Evolutionary conservation across 805 yeast genomes (phyloP).

Genomic region (Saturnispora sanitii): DNA sequence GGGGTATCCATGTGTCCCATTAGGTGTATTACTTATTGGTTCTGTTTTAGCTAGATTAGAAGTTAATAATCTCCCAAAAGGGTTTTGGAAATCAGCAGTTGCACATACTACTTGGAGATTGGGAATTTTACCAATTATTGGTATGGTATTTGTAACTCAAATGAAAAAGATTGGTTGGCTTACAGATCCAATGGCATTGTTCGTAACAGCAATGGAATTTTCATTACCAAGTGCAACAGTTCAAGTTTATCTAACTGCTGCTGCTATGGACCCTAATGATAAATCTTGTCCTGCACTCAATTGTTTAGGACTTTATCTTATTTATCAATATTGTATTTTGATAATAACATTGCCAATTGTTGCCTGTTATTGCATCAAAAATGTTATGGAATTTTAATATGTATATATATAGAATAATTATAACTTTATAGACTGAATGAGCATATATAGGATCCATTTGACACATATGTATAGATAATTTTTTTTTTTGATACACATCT

Average conservation of each 20-base stretch:
- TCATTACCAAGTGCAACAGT: slow-evolving; percentile 50
- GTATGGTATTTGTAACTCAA: slow-evolving; percentile 40
- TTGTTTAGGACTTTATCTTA: slow-evolving; percentile 42
- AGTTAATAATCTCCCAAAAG: slow-evolving; percentile 35
- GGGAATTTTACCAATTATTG: slow-evolving; percentile 41
- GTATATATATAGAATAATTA: no score
- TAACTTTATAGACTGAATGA: no score
- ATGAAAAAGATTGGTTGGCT: slow-evolving; percentile 41
- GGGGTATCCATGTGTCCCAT: slow-evolving; percentile 45
- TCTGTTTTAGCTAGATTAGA: slow-evolving; percentile 44
- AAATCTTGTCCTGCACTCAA: slow-evolving; percentile 39
- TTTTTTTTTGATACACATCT: no score
- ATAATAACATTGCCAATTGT: slow-evolving; percentile 41
- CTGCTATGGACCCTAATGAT: slow-evolving; percentile 42
- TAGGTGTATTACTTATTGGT: slow-evolving; percentile 44
- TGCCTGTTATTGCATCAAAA: slow-evolving; percentile 34
- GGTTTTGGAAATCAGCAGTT: slow-evolving; percentile 49
- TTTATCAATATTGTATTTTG: slow-evolving; percentile 38
- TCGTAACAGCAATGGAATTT: slow-evolving; percentile 38
- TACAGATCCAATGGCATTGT: slow-evolving; percentile 30
- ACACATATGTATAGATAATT: no score
- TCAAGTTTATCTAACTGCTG: slow-evolving; percentile 49
- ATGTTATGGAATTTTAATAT: slow-evolving; percentile 19
- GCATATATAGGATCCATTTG: background rate
- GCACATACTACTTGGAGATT: slow-evolving; percentile 34